Evolutionary conservation across 176 grass and related monocot genomes (phyloP), one percentile per base, ranked within the genome.

Genomic region (Tuctoria greenei): DNA sequence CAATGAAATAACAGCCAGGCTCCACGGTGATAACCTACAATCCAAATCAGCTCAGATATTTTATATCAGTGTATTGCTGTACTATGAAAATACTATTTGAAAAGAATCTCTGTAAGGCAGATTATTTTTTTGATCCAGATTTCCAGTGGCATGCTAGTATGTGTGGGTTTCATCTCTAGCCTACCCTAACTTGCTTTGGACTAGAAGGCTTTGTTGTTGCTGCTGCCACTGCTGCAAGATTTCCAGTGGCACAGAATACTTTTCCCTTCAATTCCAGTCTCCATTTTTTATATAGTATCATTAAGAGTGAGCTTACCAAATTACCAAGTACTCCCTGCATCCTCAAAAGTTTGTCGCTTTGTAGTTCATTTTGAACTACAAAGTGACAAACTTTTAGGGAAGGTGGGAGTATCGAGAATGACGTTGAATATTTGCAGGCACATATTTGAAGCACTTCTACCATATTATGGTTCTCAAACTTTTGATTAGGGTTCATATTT

Each of bases 1-100:
- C 91, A 50, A 98, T 92, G 73, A 98, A 98, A 82, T 98, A 98
- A 62, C 95, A 98, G 37, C 95, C 95, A 72, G 91, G 91, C 60
- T 98, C 95, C 21, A 98, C 91, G 9, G 95, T 98, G 67, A 98
- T 92, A 75, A 98, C 95, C 95, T 98, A 80, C 51, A 86, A 79
- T 64, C 21, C 20, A 92, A 17, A 81, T 37, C 56, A 90, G 77
- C 54, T 69, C 56, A 90, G 64, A 59, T 10, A 34, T 65, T 69
- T 38, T 8, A 71, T 76, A 50, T 74, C 40, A 18, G 36, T 78
- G 65, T 28, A 24, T 78, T 39, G 13, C 42, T 73, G 57, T 46
- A 40, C 6, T 73, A 57, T 2, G 10, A 16, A 73, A 38, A 61
- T 36, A 64, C 37, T 25, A 26, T 14, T 77, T 17, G 39, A 63